Base-by-base conservation (phyloP, 768 basidiomycete genomes). In the Boletus bicolor region DNA sequence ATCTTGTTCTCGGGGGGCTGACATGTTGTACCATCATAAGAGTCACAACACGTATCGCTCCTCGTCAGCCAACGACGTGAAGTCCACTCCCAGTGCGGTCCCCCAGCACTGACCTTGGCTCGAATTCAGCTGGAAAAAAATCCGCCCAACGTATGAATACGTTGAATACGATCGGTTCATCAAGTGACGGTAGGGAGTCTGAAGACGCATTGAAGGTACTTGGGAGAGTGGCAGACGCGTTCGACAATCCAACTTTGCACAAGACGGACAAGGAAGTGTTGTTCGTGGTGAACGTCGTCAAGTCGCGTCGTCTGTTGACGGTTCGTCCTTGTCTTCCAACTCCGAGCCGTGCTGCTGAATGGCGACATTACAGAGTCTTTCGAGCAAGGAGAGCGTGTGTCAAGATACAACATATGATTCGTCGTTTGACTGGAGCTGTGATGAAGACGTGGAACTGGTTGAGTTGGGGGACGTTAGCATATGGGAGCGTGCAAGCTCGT, bases 211-310 rank as follows among this genome's bases (percentile, higher is more conserved):
- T 71, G 1, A 57, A 58, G 49, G 56, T 70, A 35, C 64, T 70
- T 2, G 68, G 57, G 49, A 59, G 65, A 48, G 59, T 70, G 1
- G 70, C 68, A 19, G 70, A 70, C 21, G 68, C 68, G 32, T 70
- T 71, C 39, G 68, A 70, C 47, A 48, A 63, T 46, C 68, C 68
- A 1, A 44, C 63, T 7, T 34, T 53, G 36, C 54, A 57, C 52
- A 59, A 63, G 48, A 43, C 26, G 17, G 55, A 65, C 55, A 70
- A 59, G 57, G 64, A 59, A 0, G 43, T 61, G 12, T 43, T 63
- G 35, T 56, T 68, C 7, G 55, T 56, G 42, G 63, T 66, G 48
- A 65, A 63, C 41, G 56, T 63, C 19, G 65, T 67, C 59, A 60
- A 58, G 55, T 57, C 65, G 45, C 61, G 60, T 46, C 61, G 36